Conservation (phyloP, 257 asterid genomes). For the Plantago elongata region DNA sequence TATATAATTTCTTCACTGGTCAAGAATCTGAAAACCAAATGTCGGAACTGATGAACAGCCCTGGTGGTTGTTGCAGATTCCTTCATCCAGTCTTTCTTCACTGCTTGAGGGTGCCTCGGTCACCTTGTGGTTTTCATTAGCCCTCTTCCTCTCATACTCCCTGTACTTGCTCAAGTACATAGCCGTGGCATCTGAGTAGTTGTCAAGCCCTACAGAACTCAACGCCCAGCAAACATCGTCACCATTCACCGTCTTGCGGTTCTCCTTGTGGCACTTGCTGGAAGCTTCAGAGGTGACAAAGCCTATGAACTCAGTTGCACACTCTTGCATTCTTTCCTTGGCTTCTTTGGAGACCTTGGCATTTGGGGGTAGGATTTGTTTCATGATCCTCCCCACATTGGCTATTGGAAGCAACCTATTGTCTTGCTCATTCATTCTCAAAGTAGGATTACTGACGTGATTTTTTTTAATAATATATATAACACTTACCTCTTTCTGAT, state of each 20-base stretch:
- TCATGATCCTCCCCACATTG: slow-evolving; percentile 68
- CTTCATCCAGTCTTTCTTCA: slow-evolving; percentile 29
- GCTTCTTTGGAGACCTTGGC: slow-evolving; percentile 64
- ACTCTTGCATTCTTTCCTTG: slow-evolving; percentile 57
- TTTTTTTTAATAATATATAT: slow-evolving; percentile 1
- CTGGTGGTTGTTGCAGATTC: neutral
- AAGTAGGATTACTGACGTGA: neutral
- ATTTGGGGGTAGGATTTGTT: slow-evolving; percentile 41
- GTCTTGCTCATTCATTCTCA: slow-evolving; percentile 41
- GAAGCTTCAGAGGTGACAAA: slow-evolving; percentile 65
- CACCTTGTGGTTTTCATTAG: slow-evolving; percentile 15
- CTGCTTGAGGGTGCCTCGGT: neutral
- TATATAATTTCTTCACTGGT: neutral
- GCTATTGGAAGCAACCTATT: slow-evolving; percentile 55
- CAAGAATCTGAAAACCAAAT: slow-evolving; percentile 10
- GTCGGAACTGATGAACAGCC: neutral
- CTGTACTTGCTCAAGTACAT: slow-evolving; percentile 39
- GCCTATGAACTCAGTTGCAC: slow-evolving; percentile 62
- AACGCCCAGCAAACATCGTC: slow-evolving; percentile 64
- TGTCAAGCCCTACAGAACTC: slow-evolving; percentile 49
- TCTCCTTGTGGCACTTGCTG: slow-evolving; percentile 49
- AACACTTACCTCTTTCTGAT: neutral
- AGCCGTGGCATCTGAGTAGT: slow-evolving; percentile 37
- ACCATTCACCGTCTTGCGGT: slow-evolving; percentile 57
- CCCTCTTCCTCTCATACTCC: slow-evolving; percentile 37